Evolutionary conservation across 371 early-diverging fungal species (phyloP).

Genomic region (Apophysomyces elegans): DNA sequence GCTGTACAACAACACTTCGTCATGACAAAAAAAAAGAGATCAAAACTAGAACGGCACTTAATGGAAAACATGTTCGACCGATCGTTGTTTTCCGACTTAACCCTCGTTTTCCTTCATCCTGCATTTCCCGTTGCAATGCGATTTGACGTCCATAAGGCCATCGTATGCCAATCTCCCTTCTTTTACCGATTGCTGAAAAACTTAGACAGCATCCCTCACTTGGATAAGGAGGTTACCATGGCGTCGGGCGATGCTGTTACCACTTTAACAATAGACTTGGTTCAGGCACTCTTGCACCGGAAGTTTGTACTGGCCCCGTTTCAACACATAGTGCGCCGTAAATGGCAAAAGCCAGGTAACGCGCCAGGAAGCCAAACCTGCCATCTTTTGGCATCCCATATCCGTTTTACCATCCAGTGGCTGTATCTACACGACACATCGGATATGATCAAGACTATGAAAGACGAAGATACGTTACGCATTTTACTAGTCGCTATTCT

Average conservation of each 20-base stretch:
- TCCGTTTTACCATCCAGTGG: slow-evolving; percentile 50
- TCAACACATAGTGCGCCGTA: slow-evolving; percentile 49
- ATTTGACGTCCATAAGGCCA: slow-evolving; percentile 47
- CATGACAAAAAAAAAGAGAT: slow-evolving; percentile 2
- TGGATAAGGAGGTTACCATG: background rate
- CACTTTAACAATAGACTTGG: slow-evolving; percentile 36
- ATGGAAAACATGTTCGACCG: slow-evolving; percentile 44
- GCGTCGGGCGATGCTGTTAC: slow-evolving; percentile 12
- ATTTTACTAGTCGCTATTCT: slow-evolving; percentile 42
- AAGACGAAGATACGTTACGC: slow-evolving; percentile 41
- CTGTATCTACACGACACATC: slow-evolving; percentile 35
- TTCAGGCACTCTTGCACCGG: slow-evolving; percentile 33
- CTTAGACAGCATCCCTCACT: slow-evolving; percentile 14
- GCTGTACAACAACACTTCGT: background rate
- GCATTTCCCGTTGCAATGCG: slow-evolving; percentile 46
- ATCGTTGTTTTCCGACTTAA: slow-evolving; percentile 42
- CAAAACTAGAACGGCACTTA: slow-evolving; percentile 30
- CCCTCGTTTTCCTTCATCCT: slow-evolving; percentile 43
- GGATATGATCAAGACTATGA: slow-evolving; percentile 21
- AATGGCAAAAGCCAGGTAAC: slow-evolving; percentile 40
- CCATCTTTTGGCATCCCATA: slow-evolving; percentile 39
- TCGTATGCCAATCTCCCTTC: slow-evolving; percentile 48
- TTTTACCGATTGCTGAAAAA: slow-evolving; percentile 31
- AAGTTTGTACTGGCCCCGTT: slow-evolving; percentile 46
- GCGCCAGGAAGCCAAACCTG: slow-evolving; percentile 8